These are phyloP conservation scores for Ceratobasidium sp. DNA, from an alignment of 1,284 basidiomycete genomes.

Conservation along the genomic window DNA sequence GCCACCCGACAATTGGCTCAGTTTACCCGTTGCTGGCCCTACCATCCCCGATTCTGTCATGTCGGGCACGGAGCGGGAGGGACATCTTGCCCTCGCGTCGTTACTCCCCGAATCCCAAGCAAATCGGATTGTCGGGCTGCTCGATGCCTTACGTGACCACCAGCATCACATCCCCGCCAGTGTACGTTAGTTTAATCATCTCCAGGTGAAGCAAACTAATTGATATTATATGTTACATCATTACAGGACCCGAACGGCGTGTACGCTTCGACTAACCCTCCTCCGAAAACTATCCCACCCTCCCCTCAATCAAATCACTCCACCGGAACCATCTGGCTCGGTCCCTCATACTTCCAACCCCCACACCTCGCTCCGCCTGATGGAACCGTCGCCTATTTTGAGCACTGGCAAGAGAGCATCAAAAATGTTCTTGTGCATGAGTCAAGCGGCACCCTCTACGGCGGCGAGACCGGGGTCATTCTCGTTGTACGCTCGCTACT, in stretches of 20 bases:
- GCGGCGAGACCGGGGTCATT: conserved; percentile 1
- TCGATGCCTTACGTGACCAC: neutral
- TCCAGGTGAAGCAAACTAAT: neutral
- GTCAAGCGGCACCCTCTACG: neutral
- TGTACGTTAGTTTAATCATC: no score
- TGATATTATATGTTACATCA: neutral
- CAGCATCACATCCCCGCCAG: neutral
- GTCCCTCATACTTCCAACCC: neutral
- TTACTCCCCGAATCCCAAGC: neutral
- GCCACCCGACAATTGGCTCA: neutral
- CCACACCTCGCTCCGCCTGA: neutral
- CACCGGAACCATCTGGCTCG: neutral
- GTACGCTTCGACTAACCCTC: neutral
- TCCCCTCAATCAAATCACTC: neutral
- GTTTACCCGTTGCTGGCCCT: neutral
- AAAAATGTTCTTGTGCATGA: neutral
- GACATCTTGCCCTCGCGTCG: neutral
- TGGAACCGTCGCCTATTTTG: neutral
- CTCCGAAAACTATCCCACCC: neutral
- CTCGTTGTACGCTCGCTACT: neutral
- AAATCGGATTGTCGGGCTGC: neutral
- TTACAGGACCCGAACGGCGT: conserved; percentile 1
- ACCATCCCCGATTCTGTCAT: neutral
- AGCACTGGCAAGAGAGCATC: neutral
- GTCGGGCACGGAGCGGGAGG: neutral